phyloP scores from a whole-genome alignment of 1,139 yeast genomes.

The Zygosaccharomyces sapae region DNA sequence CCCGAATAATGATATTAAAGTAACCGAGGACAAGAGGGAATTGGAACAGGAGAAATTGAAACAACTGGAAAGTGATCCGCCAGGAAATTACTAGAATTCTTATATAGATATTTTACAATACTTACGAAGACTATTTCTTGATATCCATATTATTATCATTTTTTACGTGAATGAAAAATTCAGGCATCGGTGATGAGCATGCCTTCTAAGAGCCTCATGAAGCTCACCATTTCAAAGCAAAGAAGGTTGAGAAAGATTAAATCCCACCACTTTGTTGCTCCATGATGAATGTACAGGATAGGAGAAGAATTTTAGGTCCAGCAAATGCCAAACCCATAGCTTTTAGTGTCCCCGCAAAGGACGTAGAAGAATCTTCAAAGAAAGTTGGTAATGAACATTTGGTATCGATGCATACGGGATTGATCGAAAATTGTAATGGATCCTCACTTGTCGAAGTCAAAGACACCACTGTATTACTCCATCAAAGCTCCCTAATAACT shows the following conservation, averaged over 20 bases:
- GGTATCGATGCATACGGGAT: constrained; percentile 50
- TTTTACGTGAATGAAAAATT: constrained; percentile 7
- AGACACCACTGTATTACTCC: constrained; percentile 48
- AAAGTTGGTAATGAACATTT: constrained; percentile 20
- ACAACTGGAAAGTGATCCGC: constrained; percentile 39
- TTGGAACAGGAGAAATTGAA: constrained; percentile 35
- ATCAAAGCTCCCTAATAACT: constrained; percentile 46
- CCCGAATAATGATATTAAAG: constrained; percentile 14
- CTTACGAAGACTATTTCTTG: neutral
- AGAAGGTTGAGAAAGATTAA: no score
- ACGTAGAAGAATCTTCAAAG: constrained; percentile 10
- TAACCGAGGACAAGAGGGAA: constrained; percentile 37
- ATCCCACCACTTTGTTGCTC: neutral
- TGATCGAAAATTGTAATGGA: constrained; percentile 73
- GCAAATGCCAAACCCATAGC: constrained; percentile 50
- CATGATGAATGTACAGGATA: constrained; percentile 48
- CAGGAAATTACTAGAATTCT: constrained; percentile 15
- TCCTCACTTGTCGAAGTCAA: constrained; percentile 66
- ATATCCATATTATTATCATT: neutral
- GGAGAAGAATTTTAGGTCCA: constrained; percentile 72
- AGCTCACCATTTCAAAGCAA: no score
- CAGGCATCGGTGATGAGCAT: constrained; percentile 3
- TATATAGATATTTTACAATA: neutral
- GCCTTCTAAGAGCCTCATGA: no score
- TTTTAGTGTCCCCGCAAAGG: constrained; percentile 34